Evolutionary conservation across 129 eudicot species (phyloP), one percentile per base, ranked within the genome.

Genomic region (Cynara cardunculus): DNA sequence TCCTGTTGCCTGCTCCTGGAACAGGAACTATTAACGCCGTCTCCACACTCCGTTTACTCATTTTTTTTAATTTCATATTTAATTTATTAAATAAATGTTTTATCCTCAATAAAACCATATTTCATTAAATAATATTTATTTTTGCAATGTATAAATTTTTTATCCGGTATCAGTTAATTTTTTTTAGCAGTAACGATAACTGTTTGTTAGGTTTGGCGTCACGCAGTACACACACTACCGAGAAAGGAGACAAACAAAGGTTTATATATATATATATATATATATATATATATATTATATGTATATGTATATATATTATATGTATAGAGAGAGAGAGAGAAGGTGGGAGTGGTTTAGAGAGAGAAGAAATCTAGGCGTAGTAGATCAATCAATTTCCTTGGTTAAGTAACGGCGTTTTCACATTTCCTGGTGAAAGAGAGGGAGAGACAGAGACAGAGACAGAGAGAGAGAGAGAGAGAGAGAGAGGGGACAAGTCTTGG

Each of bases 391-490:
- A 83, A 56, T 65, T 75, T 80, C 85, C 62, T 30, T 79, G 80
- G 72, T 82, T 78, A 89, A 84, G 84, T 84, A 86, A 79, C 90
- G 91, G 89, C 91, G 91, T 89, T 91, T 86, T 85, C 84, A 81
- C 82, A 69, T 85, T 35, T 34, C 73, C 73, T 65, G 75, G 66
- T 56, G 66, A 68, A 44, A 76, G 71, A 49, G 39, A 49, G n/a
- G 19, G 41, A 69, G 77, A 80, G 77, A 39, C 59, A 34, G 31
- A 79, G 82, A 69, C 56, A 21, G 61, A 68, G 26, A 76, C n/a
- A n/a, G n/a, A 27, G 41, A 69, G 77, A 80, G 77, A 39, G 71
- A 34, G 31, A 79, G 82, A 69, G 71, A 21, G 61, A 68, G 26
- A 76, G 78, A 12, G 34, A 67, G 67, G 62, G 66, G 35, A 39